Evolutionary conservation across 495 filamentous ascomycete genomes (phyloP).

Genomic region (Penicillium manginii): DNA sequence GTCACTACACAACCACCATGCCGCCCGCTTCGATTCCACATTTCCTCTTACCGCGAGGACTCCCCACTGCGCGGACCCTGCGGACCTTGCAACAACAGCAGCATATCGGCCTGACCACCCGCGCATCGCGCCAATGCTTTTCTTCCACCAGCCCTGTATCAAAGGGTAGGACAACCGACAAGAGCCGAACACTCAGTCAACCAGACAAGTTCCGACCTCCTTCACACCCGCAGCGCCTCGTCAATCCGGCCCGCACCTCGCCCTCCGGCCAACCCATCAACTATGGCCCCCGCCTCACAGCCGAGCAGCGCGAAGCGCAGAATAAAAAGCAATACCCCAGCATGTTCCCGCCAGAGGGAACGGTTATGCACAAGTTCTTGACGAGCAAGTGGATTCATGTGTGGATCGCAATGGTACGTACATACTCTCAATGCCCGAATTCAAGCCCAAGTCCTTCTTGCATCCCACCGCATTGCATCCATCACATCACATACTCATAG

Average conservation of each 20-base stretch:
- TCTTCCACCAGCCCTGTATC: slow-evolving; percentile 24
- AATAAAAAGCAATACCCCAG: slow-evolving; percentile 73
- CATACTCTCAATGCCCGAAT: background rate
- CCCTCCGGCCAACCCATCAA: slow-evolving; percentile 43
- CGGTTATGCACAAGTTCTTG: slow-evolving; percentile 75
- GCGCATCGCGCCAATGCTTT: slow-evolving; percentile 26
- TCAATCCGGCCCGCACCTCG: slow-evolving; percentile 36
- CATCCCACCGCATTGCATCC: background rate
- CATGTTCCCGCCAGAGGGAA: slow-evolving; percentile 76
- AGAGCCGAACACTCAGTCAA: slow-evolving; percentile 70
- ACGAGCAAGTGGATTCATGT: slow-evolving; percentile 73
- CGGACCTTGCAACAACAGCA: slow-evolving; percentile 29
- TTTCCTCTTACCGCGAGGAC: slow-evolving; percentile 49
- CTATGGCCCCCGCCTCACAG: slow-evolving; percentile 69
- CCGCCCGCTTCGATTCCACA: slow-evolving; percentile 36
- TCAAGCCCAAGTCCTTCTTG: background rate
- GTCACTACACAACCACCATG: slow-evolving; percentile 16
- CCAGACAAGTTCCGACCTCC: slow-evolving; percentile 84
- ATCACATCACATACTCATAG: background rate
- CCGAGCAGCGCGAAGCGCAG: slow-evolving; percentile 63
- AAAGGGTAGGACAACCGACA: slow-evolving; percentile 30
- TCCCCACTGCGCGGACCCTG: slow-evolving; percentile 35
- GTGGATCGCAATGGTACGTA: slow-evolving; percentile 74
- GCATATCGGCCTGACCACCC: slow-evolving; percentile 9
- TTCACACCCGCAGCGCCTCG: slow-evolving; percentile 71